A percentile compares a stretch with the other conserved stretches of the same genome.
Evolutionary conservation across 805 yeast species (phyloP).

Genomic region (Candida easanensis): DNA sequence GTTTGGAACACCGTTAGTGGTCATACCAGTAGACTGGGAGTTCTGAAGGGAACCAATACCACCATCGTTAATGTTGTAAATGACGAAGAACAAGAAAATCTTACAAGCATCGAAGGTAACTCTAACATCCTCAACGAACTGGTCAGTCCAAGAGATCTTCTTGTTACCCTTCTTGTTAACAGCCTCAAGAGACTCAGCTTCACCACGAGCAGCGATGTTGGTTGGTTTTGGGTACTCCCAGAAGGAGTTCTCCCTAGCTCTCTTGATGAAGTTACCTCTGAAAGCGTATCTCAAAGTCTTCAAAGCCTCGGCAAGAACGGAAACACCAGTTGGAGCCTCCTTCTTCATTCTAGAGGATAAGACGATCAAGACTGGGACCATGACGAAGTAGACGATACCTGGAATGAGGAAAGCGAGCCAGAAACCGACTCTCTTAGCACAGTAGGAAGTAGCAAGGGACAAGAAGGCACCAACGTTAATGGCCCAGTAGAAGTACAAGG

Average conservation of each 20-base stretch:
- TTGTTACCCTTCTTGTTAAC: conserved; percentile 24
- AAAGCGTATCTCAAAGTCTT: conserved; percentile 40
- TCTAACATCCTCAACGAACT: conserved; percentile 69
- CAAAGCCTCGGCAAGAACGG: conserved; percentile 42
- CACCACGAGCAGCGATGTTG: conserved; percentile 42
- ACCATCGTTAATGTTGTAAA: conserved; percentile 73
- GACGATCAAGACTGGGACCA: conserved; percentile 44
- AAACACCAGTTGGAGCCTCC: conserved; percentile 30
- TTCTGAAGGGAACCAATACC: conserved; percentile 46
- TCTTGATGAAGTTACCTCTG: conserved; percentile 41
- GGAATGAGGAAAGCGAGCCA: conserved; percentile 78
- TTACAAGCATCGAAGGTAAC: conserved; percentile 69
- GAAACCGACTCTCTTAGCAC: conserved; percentile 63
- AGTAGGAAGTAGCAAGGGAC: conserved; percentile 72
- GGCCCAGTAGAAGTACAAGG: conserved; percentile 73
- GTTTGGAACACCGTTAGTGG: conserved; percentile 74
- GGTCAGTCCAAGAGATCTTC: conserved; percentile 53
- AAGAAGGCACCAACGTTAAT: conserved; percentile 75
- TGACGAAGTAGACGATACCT: conserved; percentile 53
- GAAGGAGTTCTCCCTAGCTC: conserved; percentile 38
- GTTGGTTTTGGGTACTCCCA: conserved; percentile 64
- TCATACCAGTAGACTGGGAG: conserved; percentile 68
- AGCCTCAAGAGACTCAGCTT: conserved; percentile 16
- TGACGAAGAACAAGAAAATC: conserved; percentile 67
- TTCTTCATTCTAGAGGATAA: conserved; percentile 29